Evolutionary conservation across 148 eudicot genomes (phyloP).

Genomic region (Chenopodium quinoa): DNA sequence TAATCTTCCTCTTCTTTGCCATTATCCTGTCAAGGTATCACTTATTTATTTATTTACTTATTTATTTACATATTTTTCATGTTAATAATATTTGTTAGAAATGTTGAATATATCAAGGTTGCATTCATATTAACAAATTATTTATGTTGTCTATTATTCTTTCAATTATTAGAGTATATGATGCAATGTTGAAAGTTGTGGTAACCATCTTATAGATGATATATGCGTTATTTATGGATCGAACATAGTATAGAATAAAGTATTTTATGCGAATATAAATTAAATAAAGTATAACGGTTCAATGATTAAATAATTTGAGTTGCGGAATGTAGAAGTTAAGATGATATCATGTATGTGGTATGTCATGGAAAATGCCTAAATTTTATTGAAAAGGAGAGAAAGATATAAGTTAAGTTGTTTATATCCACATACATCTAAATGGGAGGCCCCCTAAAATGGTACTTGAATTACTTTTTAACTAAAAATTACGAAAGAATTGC

Average conservation of each 20-base stretch:
- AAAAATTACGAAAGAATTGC: background rate
- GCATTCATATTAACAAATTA: background rate
- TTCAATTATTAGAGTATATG: background rate
- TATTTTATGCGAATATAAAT: too few species aligned
- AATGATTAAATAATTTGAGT: background rate
- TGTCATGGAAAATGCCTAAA: background rate
- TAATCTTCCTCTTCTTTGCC: constrained; percentile 80
- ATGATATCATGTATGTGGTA: background rate
- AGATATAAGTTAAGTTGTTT: background rate
- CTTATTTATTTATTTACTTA: too few species aligned
- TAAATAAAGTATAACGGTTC: background rate
- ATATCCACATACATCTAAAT: background rate
- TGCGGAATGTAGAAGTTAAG: background rate
- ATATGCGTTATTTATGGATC: too few species aligned
- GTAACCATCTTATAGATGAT: background rate
- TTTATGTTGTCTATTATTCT: too few species aligned
- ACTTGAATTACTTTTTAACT: too few species aligned
- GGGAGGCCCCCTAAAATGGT: background rate
- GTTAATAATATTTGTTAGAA: too few species aligned
- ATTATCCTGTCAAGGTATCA: constrained; percentile 87
- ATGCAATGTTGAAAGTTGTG: background rate
- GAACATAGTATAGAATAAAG: too few species aligned
- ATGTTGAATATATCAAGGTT: background rate
- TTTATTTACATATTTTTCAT: background rate
- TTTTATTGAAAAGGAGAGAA: background rate